Base-by-base conservation (phyloP, 2,329 filamentous ascomycete genomes). In the Mycosphaerella arachidis region DNA sequence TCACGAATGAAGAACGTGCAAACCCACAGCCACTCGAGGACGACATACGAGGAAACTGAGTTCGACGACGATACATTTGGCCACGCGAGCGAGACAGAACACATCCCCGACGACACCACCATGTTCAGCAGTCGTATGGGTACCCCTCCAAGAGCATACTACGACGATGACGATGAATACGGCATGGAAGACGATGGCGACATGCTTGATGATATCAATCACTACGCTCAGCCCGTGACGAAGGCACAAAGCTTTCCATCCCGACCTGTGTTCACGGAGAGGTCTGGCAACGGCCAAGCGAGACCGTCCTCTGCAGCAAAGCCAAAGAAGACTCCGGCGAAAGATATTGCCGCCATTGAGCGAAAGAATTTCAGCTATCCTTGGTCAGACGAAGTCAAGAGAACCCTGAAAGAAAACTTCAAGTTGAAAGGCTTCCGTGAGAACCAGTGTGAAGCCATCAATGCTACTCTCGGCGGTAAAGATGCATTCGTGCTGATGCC, bases 401-500 rank as follows among this genome's bases (percentile, higher is more conserved):
- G 80, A 56, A 89, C 86, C n/a, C 78, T 99, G 64, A 91, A 89
- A 69, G 87, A 93, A 67, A 83, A 86, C 3, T 99, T 99, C 71
- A 84, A 88, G 63, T 87, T 99, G 73, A 85, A 84, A 56, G 91
- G 91, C 0, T 99, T 99, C 71, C 86, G 95, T 31, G 86, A 88
- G 56, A 94, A 97, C 71, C 94, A 99, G 72, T 81, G 97, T 1
- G 91, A 97, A 74, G 92, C 94, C 13, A 97, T 99, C 74, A 97
- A 99, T 74, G 89, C 92, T 1, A 97, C 94, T 0, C 79, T 99
- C 50, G 81, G 79, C 31, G 94, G 93, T 3, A 87, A 93, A 64
- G 93, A 99, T 75, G 88, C 90, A 0, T 99, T 99, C 72, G 89
- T 99, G 16, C 80, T 99, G 43, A 99, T 99, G 94, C 94, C 95